phyloP scores from a whole-genome alignment of 2,329 filamentous ascomycete species.

The Dendrostoma leiphaemia region DNA sequence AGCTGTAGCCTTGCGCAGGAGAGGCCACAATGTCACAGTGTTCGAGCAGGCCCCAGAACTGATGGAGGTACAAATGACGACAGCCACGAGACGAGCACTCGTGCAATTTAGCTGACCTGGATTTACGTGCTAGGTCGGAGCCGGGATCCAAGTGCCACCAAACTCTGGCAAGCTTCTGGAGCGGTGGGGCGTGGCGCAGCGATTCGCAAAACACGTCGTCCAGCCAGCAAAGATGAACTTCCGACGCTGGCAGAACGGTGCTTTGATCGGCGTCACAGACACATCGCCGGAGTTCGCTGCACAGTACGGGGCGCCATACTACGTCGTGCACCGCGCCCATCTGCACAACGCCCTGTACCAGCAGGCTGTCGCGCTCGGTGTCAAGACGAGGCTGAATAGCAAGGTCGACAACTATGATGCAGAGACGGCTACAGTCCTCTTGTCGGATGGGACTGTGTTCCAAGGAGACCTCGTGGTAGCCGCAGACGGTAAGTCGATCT shows the following conservation, averaged over 20 bases:
- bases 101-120: not conserved
- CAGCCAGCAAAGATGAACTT: slow-evolving; percentile 32
- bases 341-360: slow-evolving; percentile 28
- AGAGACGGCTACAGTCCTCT: slow-evolving; percentile 20
- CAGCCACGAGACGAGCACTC: not conserved
- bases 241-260: slow-evolving; percentile 32
- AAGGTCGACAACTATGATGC: slow-evolving; percentile 24
- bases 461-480: slow-evolving; percentile 33
- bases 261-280: slow-evolving; percentile 32
- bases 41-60: slow-evolving; percentile 38
- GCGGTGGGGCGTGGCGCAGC: slow-evolving; percentile 30
- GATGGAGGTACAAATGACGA: slow-evolving; percentile 32
- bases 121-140: slow-evolving; percentile 26
- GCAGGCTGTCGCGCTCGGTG: slow-evolving; percentile 26
- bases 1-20: slow-evolving; percentile 33
- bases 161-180: slow-evolving; percentile 32
- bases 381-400: slow-evolving; percentile 22
- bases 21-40: slow-evolving; percentile 36
- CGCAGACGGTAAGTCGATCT: slow-evolving; percentile 30
- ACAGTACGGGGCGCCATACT: slow-evolving; percentile 29
- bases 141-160: slow-evolving; percentile 38
- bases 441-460: slow-evolving; percentile 24
- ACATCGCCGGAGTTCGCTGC: slow-evolving; percentile 28
- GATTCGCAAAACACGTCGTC: slow-evolving; percentile 26
- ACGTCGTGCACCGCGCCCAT: slow-evolving; percentile 32